These are phyloP conservation scores for Hypoxylon sp. DNA, from an alignment of 2,329 filamentous ascomycete genomes.

Conservation along the genomic window DNA sequence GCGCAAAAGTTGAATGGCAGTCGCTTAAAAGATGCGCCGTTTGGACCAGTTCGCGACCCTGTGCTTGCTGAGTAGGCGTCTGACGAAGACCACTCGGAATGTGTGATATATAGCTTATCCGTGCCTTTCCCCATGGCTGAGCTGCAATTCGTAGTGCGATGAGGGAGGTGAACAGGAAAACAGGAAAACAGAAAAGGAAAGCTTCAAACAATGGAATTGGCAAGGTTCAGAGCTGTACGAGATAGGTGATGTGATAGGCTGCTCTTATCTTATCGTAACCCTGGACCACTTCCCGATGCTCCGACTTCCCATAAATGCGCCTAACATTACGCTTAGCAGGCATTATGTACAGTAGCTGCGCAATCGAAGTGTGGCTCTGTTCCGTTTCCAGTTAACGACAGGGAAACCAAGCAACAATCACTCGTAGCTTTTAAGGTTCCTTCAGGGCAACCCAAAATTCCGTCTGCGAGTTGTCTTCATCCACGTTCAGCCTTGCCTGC, in stretches of 20 bases:
- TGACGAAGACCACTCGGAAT: constrained; percentile 95
- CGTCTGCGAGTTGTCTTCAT: constrained; percentile 15
- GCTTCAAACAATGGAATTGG: constrained; percentile 4
- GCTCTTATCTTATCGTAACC: constrained; percentile 36
- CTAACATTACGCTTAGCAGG: too few relatives aligned
- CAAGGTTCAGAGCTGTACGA: constrained; percentile 10
- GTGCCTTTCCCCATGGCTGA: constrained; percentile 64
- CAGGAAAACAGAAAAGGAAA: constrained; percentile 12
- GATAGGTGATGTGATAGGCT: constrained; percentile 2
- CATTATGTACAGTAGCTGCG: too few relatives aligned
- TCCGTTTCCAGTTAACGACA: constrained; percentile 13
- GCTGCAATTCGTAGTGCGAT: constrained; percentile 18
- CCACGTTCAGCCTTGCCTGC: constrained; percentile 1
- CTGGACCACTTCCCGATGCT: constrained; percentile 5
- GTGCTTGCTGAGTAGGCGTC: constrained; percentile 88
- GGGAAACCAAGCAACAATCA: constrained; percentile 5
- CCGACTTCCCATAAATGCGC: constrained; percentile 9
- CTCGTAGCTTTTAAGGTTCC: constrained; percentile 1
- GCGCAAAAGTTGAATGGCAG: constrained; percentile 99
- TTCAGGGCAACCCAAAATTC: constrained; percentile 12
- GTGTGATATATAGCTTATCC: constrained; percentile 81
- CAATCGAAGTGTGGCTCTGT: constrained; percentile 17
- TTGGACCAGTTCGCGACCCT: constrained; percentile 68
- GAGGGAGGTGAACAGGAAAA: constrained; percentile 1
- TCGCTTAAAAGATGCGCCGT: constrained; percentile 80